Percentiles rank a stretch among this genome's conserved stretches.
Evolutionary conservation across 164 flowering plant species (phyloP).

Genomic region (Magnolia sinica): DNA sequence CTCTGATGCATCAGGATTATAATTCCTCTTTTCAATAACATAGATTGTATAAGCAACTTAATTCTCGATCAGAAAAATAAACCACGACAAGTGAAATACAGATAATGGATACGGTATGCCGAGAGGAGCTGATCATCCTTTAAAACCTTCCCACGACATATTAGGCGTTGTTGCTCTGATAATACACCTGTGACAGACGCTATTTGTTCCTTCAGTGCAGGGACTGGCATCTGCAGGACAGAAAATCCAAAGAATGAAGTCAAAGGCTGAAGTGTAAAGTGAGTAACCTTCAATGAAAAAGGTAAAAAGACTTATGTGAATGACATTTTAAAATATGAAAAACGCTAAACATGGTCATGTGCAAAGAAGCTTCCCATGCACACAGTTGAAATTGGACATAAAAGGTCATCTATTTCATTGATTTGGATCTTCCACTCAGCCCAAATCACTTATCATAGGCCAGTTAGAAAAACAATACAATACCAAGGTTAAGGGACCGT

Average conservation of each 20-base stretch:
- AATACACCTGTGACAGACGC: slow-evolving; percentile 79
- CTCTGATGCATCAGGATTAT: not conserved
- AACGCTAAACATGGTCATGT: not conserved
- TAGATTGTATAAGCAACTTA: not conserved
- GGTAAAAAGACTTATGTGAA: too few species aligned
- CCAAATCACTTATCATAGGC: not conserved
- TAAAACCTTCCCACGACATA: slow-evolving; percentile 91
- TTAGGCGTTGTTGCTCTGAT: slow-evolving; percentile 86
- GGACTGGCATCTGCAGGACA: slow-evolving; percentile 73
- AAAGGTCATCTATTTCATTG: not conserved
- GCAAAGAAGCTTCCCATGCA: not conserved
- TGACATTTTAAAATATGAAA: too few species aligned
- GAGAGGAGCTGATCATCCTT: slow-evolving; percentile 96
- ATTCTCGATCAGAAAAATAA: not conserved
- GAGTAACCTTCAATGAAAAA: too few species aligned
- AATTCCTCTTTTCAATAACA: too few species aligned
- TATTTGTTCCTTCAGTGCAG: slow-evolving; percentile 85
- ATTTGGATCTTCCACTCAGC: not conserved
- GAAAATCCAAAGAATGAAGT: not conserved
- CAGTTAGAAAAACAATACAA: not conserved
- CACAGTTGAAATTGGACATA: not conserved
- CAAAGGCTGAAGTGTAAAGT: not conserved
- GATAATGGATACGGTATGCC: slow-evolving; percentile 82
- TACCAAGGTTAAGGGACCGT: not conserved
- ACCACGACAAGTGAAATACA: not conserved